Percentiles rank a stretch among this genome's conserved stretches.
Conservation (phyloP, 179 eudicot species). For the Amaranthus tricolor region DNA sequence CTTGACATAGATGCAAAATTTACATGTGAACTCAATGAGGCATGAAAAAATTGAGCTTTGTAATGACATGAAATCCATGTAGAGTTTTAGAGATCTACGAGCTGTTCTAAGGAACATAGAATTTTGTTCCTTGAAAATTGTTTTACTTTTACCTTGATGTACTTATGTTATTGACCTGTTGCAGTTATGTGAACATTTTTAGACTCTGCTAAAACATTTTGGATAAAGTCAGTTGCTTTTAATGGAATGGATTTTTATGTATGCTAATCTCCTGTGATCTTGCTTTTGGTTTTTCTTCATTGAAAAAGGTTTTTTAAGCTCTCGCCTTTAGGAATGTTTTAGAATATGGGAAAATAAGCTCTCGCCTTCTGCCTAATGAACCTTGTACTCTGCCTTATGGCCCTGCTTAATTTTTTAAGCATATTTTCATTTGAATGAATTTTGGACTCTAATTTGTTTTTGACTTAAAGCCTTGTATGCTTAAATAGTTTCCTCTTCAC, state of each 20-base stretch:
- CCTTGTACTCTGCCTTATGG: not conserved
- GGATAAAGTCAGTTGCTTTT: no score
- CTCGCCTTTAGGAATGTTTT: not conserved
- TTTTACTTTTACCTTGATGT: not conserved
- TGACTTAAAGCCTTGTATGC: no score
- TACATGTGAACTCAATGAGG: not conserved
- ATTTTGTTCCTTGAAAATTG: not conserved
- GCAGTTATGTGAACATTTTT: not conserved
- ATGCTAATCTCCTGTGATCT: not conserved
- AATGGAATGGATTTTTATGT: not conserved
- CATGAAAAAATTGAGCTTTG: not conserved
- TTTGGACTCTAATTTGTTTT: no score
- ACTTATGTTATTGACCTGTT: not conserved
- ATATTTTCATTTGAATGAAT: no score
- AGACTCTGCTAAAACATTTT: not conserved
- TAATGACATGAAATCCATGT: not conserved
- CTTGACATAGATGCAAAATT: not conserved
- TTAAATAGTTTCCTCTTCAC: no score
- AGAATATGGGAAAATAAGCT: not conserved
- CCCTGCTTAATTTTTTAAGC: no score
- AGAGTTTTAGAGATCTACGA: not conserved
- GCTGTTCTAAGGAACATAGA: not conserved
- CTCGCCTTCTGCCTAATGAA: not conserved
- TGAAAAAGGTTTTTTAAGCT: not conserved
- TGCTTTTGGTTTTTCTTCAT: not conserved